Base-by-base conservation (phyloP, 257 asterid species). In the Petrea volubilis region DNA sequence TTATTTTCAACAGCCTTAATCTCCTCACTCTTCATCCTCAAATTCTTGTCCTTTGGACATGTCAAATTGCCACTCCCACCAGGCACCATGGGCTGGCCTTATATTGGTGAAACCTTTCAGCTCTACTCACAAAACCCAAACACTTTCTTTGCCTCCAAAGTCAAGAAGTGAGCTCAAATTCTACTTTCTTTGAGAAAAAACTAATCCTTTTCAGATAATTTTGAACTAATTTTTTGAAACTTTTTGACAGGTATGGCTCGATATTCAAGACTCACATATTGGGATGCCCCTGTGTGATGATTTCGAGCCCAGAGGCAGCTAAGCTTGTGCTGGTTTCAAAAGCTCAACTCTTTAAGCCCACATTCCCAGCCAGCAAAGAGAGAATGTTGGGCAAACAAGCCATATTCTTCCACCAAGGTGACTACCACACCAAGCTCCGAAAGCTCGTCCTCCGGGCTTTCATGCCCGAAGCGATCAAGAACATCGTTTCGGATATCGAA, bases 11-110 rank as follows among this genome's bases (percentile, higher is more conserved):
- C 77, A 18, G 52, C 77, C 27, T 43, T 71, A 21, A 11, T 79
- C 43, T 20, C 40, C 47, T 33, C 74, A 11, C 17, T 73, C 67
- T 68, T 59, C 15, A 41, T 78, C 52, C 61, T 80, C 60, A 89
- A 75, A 8, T 64, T 67, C 67, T 31, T 70, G 62, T 31, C 85
- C 31, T 81, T 52, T 4, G 77, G 82, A 11, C 70, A 60, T 14
- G 66, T 31, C 10, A 83, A 80, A 61, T 44, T 87, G 49, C 89
- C 89, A 6, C 93, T 90, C 2, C 96, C 96, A 8, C 96, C 96
- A n/a, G 96, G 96, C 43, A 74, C 89, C 64, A 70, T 90, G 82
- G 96, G 96, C 4, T 88, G 92, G 93, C 95, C 90, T 64, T 90
- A 90, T 60, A 78, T 90, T 63, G 96, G 96, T 0, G 96, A 90